Conservation (phyloP, 345 rosid species). For the Syzygium jambos region DNA sequence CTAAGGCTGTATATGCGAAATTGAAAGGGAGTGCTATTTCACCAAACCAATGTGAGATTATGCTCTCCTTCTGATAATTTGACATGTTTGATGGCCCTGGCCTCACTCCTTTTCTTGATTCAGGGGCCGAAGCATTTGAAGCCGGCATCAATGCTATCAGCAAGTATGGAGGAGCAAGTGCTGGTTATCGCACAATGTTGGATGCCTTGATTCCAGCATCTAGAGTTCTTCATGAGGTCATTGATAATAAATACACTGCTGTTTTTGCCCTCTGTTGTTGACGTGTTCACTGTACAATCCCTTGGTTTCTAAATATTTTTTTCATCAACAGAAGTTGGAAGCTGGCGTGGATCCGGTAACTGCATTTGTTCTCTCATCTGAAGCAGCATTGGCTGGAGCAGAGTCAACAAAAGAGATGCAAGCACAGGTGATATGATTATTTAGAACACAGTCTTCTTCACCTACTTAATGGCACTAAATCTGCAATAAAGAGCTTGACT, state of each 20-base stretch:
- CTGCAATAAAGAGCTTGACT: background rate
- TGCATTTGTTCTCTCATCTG: conserved; percentile 67
- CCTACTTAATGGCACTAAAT: background rate
- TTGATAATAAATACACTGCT: background rate
- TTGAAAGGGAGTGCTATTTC: conserved; percentile 47
- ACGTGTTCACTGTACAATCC: background rate
- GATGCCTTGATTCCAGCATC: conserved; percentile 96
- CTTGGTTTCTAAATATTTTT: background rate
- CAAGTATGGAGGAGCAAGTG: conserved; percentile 89
- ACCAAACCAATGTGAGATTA: conserved; percentile 64
- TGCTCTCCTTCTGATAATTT: background rate
- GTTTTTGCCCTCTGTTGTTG: background rate
- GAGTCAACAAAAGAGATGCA: conserved; percentile 79
- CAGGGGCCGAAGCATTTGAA: conserved; percentile 90
- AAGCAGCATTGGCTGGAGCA: conserved; percentile 78
- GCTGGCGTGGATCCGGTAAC: conserved; percentile 60
- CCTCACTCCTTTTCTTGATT: conserved; percentile 7
- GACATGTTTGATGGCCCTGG: background rate
- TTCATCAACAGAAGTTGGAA: conserved; percentile 42
- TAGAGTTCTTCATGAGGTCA: conserved; percentile 72
- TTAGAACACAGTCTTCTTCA: background rate
- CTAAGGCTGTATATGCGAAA: conserved; percentile 76
- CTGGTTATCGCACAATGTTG: conserved; percentile 78
- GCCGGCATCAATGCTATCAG: conserved; percentile 75
- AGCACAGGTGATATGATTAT: conserved; percentile 57